These are phyloP conservation scores for Sporothrix dimorphospora DNA, from an alignment of 2,329 filamentous ascomycete species.

Conservation along the genomic window DNA sequence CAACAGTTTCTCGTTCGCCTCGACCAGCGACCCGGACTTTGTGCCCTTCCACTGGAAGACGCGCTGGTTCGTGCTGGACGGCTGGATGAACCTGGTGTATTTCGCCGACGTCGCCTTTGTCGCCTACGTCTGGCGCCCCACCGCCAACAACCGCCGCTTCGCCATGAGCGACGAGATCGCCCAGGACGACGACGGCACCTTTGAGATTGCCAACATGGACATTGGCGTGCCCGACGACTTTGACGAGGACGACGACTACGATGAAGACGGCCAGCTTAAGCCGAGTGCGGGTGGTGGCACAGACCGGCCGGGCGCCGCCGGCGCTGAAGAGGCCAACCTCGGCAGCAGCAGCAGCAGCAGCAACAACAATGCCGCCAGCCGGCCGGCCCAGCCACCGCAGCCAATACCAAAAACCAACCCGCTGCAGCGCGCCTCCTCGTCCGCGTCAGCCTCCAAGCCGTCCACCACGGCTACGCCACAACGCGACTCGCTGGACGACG, in stretches of 20 bases:
- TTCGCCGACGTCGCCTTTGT: slow-evolving; percentile 90
- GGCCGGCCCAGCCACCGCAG: slow-evolving; percentile 35
- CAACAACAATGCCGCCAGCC: slow-evolving; percentile 25
- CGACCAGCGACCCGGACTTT: slow-evolving; percentile 81
- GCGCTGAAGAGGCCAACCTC: slow-evolving; percentile 43
- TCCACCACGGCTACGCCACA: slow-evolving; percentile 44
- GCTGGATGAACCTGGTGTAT: slow-evolving; percentile 96
- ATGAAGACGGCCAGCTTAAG: slow-evolving; percentile 54
- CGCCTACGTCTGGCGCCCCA: slow-evolving; percentile 94
- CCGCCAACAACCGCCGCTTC: slow-evolving; percentile 93
- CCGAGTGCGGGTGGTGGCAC: slow-evolving; percentile 43
- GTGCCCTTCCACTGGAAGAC: slow-evolving; percentile 97
- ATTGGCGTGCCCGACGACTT: slow-evolving; percentile 75
- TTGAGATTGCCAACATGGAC: slow-evolving; percentile 93
- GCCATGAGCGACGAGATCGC: slow-evolving; percentile 99
- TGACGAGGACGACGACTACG: slow-evolving; percentile 63
- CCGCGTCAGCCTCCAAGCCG: slow-evolving; percentile 30
- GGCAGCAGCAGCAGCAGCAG: slow-evolving; percentile 11
- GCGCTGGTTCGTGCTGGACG: slow-evolving; percentile 94
- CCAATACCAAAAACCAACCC: slow-evolving; percentile 29
- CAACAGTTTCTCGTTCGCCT: slow-evolving; percentile 94
- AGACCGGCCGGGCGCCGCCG: slow-evolving; percentile 38
- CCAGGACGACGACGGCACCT: slow-evolving; percentile 93
- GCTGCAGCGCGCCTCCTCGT: slow-evolving; percentile 24
- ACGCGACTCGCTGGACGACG: slow-evolving; percentile 64